phyloP scores from a whole-genome alignment of 768 basidiomycete genomes.

The Candolleomyces aberdarensis region DNA sequence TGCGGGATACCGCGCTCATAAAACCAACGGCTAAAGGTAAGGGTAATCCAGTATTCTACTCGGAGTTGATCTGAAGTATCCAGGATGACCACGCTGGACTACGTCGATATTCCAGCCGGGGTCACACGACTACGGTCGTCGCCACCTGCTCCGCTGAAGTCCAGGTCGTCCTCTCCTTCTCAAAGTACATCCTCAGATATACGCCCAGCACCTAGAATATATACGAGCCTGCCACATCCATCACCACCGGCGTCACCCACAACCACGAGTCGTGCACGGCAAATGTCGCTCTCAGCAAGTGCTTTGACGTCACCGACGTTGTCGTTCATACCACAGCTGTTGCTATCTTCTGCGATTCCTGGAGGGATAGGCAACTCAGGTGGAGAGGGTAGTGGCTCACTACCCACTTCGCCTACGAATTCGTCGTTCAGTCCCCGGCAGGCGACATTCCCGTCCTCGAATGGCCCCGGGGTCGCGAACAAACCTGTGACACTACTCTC shows the following conservation, averaged over 20 bases:
- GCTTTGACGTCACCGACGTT: conserved; percentile 28
- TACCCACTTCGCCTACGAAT: too few species aligned
- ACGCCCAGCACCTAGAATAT: conserved; percentile 38
- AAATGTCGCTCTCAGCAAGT: conserved; percentile 18
- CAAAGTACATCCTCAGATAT: conserved; percentile 18
- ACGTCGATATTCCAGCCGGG: conserved; percentile 40
- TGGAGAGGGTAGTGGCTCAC: not conserved
- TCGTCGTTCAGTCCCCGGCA: not conserved
- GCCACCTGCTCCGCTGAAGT: not conserved
- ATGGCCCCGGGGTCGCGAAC: too few species aligned
- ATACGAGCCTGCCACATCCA: conserved; percentile 41
- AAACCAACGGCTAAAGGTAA: too few species aligned
- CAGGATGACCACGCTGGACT: conserved; percentile 47
- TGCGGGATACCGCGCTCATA: too few species aligned
- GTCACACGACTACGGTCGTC: conserved; percentile 35
- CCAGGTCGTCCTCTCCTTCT: conserved; percentile 5
- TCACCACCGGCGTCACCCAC: conserved; percentile 23
- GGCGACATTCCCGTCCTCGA: too few species aligned
- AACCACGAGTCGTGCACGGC: conserved; percentile 12
- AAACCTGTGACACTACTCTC: conserved; percentile 37
- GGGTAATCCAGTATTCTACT: not conserved
- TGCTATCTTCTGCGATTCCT: conserved; percentile 31
- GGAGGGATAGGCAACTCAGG: not conserved
- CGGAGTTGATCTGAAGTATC: not conserved
- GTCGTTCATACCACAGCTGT: conserved; percentile 33